These are phyloP conservation scores for Paxillus rubicundulus DNA, from an alignment of 768 basidiomycete genomes.

Conservation along the genomic window DNA sequence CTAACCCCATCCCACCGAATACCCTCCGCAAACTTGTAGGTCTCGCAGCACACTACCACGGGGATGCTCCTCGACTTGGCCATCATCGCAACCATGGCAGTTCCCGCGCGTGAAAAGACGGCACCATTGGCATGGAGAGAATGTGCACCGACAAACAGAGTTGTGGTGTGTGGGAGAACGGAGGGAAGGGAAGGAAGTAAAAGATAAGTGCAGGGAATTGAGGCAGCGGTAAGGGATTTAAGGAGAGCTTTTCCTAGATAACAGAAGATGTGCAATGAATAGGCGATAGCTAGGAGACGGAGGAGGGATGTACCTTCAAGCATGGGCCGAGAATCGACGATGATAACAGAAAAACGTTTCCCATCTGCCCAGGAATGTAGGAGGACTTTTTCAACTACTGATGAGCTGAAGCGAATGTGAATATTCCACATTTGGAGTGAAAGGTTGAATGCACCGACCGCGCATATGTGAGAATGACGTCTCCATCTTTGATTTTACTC, in stretches of 20 bases:
- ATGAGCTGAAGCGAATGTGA: conserved; percentile 58
- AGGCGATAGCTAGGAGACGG: background rate
- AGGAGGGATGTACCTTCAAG: conserved; percentile 65
- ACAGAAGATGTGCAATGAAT: background rate
- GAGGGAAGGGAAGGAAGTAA: conserved; percentile 85
- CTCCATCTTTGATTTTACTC: conserved; percentile 92
- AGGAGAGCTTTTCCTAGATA: conserved; percentile 74
- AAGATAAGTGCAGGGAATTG: conserved; percentile 85
- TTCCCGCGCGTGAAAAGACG: conserved; percentile 91
- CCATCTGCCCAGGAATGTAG: conserved; percentile 72
- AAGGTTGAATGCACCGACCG: conserved; percentile 46
- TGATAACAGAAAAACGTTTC: conserved; percentile 83
- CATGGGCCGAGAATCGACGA: conserved; percentile 93
- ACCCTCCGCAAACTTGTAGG: conserved; percentile 95
- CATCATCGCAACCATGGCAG: conserved; percentile 96
- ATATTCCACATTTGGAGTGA: background rate
- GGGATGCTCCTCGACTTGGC: conserved; percentile 86
- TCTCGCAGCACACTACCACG: conserved; percentile 96
- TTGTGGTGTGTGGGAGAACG: conserved; percentile 76
- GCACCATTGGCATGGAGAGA: conserved; percentile 94
- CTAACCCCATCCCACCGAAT: conserved; percentile 93
- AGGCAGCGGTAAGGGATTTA: conserved; percentile 59
- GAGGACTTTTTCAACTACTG: conserved; percentile 88
- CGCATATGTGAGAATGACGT: conserved; percentile 90
- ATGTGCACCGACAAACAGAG: conserved; percentile 89